A percentile compares a stretch with the other conserved stretches of the same genome.
Conservation (phyloP, 2,329 filamentous ascomycete genomes). For the Pestalotiopsis sp. region DNA sequence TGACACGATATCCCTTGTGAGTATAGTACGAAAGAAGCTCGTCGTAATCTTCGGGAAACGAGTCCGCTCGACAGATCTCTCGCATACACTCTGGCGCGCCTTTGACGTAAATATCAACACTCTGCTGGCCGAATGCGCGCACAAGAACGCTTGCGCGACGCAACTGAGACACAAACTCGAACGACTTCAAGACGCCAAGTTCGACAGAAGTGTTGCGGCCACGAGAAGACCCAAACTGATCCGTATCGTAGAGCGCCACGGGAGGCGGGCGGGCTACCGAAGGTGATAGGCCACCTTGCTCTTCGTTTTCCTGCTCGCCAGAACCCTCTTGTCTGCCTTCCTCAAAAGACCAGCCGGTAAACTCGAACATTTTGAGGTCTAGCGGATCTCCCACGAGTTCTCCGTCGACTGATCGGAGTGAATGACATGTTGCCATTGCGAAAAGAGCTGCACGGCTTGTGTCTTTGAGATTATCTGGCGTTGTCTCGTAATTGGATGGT, state of each 20-base stretch:
- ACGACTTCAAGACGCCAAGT: constrained; percentile 85
- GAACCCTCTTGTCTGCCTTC: constrained; percentile 75
- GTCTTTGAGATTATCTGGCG: constrained; percentile 34
- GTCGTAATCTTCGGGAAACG: constrained; percentile 86
- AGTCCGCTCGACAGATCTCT: constrained; percentile 84
- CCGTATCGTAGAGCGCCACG: constrained; percentile 52
- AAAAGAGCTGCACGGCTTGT: constrained; percentile 69
- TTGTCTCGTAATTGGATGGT: constrained; percentile 29
- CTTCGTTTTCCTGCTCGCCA: constrained; percentile 70
- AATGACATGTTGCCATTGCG: constrained; percentile 97
- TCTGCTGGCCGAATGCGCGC: constrained; percentile 81
- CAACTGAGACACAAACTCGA: constrained; percentile 93
- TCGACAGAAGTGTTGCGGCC: constrained; percentile 63
- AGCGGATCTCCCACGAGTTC: constrained; percentile 92
- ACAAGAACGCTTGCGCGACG: constrained; percentile 92
- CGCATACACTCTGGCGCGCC: constrained; percentile 96
- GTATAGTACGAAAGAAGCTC: constrained; percentile 89
- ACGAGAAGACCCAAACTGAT: constrained; percentile 27
- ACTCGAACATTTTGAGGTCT: constrained; percentile 98
- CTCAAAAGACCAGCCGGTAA: constrained; percentile 89
- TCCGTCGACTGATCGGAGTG: constrained; percentile 80
- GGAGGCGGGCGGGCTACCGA: constrained; percentile 83
- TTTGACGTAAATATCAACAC: constrained; percentile 90
- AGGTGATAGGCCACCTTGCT: constrained; percentile 77
- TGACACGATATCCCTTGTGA: constrained; percentile 93